Conservation (phyloP, 352 stramenopile species). For the Sclerospora graminicola region DNA sequence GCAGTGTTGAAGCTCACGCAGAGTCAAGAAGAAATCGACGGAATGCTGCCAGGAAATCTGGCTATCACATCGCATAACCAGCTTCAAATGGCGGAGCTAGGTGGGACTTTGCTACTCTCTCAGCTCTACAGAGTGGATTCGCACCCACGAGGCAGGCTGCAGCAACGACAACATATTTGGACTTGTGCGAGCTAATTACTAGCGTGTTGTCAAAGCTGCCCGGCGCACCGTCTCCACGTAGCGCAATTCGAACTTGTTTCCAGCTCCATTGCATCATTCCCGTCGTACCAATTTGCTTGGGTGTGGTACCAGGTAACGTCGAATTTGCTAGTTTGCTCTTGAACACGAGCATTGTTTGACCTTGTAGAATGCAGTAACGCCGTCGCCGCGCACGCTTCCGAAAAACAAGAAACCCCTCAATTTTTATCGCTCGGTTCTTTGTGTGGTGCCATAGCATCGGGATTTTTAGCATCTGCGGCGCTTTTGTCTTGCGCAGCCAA, state of each 20-base stretch:
- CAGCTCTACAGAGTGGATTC: no score
- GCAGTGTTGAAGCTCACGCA: no score
- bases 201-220: constrained; percentile 42
- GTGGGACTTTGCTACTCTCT: no score
- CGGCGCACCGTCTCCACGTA: constrained; percentile 27
- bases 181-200: constrained; percentile 65
- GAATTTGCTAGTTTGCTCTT: constrained; percentile 41
- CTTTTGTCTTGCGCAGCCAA: background rate
- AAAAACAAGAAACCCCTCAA: constrained; percentile 58
- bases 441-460: background rate
- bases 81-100: no score
- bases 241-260: constrained; percentile 31
- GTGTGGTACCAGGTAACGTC: constrained; percentile 19
- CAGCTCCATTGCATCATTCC: constrained; percentile 48
- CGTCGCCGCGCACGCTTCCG: constrained; percentile 41
- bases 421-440: constrained; percentile 7
- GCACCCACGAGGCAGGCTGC: no score
- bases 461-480: background rate
- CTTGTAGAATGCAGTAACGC: constrained; percentile 61
- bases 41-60: no score
- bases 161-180: constrained; percentile 52
- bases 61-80: no score
- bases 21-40: no score
- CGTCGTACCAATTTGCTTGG: constrained; percentile 52
- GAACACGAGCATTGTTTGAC: constrained; percentile 46